phyloP scores from a whole-genome alignment of 176 grass and related monocot genomes.

The Zoysia pacifica region DNA sequence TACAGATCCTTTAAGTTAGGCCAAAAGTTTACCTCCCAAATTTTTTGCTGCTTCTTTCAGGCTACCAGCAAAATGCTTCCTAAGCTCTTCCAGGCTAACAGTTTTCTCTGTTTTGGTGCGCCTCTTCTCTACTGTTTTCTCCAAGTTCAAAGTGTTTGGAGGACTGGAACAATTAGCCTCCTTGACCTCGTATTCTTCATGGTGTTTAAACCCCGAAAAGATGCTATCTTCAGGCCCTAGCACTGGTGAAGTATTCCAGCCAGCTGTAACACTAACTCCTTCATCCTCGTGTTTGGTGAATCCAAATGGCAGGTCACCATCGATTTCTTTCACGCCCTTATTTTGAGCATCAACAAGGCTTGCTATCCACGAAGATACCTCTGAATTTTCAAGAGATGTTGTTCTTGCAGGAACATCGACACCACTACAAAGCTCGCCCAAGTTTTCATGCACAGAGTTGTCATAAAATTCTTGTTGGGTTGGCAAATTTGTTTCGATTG shows the following conservation, averaged over 20 bases:
- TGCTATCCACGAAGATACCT: conserved; percentile 56
- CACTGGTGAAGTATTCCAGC: conserved; percentile 46
- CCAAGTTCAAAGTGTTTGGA: conserved; percentile 44
- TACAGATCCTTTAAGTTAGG: neutral
- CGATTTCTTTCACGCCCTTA: neutral
- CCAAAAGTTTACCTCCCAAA: conserved; percentile 72
- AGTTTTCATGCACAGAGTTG: conserved; percentile 34
- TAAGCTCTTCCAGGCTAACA: conserved; percentile 73
- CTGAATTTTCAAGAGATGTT: conserved; percentile 35
- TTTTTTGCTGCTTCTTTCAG: conserved; percentile 97
- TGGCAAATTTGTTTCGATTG: neutral
- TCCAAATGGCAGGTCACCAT: conserved; percentile 40
- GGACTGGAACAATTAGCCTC: conserved; percentile 44
- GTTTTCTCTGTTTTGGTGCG: conserved; percentile 79
- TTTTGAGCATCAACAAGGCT: conserved; percentile 56
- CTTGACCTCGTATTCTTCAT: conserved; percentile 50
- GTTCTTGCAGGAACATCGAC: conserved; percentile 35
- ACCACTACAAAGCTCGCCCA: conserved; percentile 34
- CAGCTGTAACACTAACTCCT: conserved; percentile 65
- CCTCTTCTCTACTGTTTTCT: conserved; percentile 64
- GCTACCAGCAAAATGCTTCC: conserved; percentile 93
- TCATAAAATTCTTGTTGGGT: conserved; percentile 23
- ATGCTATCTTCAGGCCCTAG: conserved; percentile 42
- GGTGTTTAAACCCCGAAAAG: conserved; percentile 50
- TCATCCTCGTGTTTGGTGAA: conserved; percentile 64